Base-by-base conservation (phyloP, 2,329 filamentous ascomycete genomes). In the Xylariomycetidae sp. region DNA sequence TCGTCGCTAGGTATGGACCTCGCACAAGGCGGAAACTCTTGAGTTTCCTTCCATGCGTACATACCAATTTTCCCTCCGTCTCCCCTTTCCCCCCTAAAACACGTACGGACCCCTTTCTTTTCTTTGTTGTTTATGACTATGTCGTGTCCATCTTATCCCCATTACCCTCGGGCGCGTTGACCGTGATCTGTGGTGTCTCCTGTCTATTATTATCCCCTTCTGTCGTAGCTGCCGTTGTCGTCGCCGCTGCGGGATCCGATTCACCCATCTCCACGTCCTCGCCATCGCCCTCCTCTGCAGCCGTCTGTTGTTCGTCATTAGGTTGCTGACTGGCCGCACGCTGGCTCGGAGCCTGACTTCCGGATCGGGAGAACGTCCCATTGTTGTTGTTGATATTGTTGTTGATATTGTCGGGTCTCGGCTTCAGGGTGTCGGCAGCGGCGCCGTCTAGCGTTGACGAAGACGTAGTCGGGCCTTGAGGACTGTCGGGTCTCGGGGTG, bases 111-210 rank as follows among this genome's bases (percentile, higher is more conserved):
- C n/a, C n/a, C n/a, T n/a, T n/a, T n/a, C n/a, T n/a, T n/a, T n/a
- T n/a, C n/a, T n/a, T n/a, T n/a, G n/a, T n/a, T n/a, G n/a, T n/a
- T n/a, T n/a, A n/a, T n/a, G 18, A 34, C 42, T 40, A 46, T 16
- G 62, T 70, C 47, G 64, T 85, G 64, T 87, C 83, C 83, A 87
- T 88, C 50, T 67, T 74, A 45, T 83, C 79, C 6, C 61, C 68
- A 18, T 52, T 55, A 23, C 55, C 62, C 26, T 66, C 62, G 16
- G 70, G 64, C 15, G 66, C 62, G 38, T 77, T 69, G 30, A 78
- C 61, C 14, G 61, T 65, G 32, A 74, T 70, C 41, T 57, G 61
- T 20, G 69, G 68, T 12, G 66, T 66, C 14, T 43, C 47, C 26
- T 39, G 66, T 12, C 64, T 64, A 10, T 22, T 36, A 12, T 36